These are phyloP conservation scores for Globisporangium lucens DNA, from an alignment of 352 stramenopile species.

Conservation along the genomic window DNA sequence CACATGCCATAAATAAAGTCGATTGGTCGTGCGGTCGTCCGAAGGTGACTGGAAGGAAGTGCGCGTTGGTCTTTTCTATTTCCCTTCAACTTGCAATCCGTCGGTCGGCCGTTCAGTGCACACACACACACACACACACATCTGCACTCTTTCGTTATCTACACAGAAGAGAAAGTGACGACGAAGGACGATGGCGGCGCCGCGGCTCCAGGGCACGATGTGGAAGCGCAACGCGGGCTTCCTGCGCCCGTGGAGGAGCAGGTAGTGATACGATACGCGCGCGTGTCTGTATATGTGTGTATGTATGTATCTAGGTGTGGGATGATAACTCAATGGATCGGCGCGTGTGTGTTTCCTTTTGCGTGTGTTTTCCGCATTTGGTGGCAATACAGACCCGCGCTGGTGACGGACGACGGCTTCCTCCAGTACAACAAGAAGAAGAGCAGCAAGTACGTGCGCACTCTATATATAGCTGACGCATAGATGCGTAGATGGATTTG, in stretches of 20 bases:
- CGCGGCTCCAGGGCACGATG: constrained; percentile 44
- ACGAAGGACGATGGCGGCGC: constrained; percentile 6
- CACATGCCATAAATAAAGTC: no score
- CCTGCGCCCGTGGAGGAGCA: constrained; percentile 56
- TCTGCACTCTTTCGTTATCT: not conserved
- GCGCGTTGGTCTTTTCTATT: not conserved
- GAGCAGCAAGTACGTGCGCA: constrained; percentile 24
- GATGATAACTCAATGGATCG: not conserved
- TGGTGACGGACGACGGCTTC: constrained; percentile 62
- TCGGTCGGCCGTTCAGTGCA: not conserved
- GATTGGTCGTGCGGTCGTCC: constrained; percentile 7
- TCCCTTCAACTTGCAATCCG: constrained; percentile 6
- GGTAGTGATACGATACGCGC: constrained; percentile 21
- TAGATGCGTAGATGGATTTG: not conserved
- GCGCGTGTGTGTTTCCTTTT: not conserved
- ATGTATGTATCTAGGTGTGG: not conserved
- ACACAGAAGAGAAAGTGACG: not conserved
- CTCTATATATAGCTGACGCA: not conserved
- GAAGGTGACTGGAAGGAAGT: constrained; percentile 2
- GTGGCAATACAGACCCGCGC: constrained; percentile 28
- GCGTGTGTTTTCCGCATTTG: not conserved
- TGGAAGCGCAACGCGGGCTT: constrained; percentile 69
- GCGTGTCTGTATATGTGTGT: not conserved
- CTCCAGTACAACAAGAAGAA: constrained; percentile 70
- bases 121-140: no score